phyloP scores from a whole-genome alignment of 441 rosid genomes.

The Pelargonium citronellum region DNA sequence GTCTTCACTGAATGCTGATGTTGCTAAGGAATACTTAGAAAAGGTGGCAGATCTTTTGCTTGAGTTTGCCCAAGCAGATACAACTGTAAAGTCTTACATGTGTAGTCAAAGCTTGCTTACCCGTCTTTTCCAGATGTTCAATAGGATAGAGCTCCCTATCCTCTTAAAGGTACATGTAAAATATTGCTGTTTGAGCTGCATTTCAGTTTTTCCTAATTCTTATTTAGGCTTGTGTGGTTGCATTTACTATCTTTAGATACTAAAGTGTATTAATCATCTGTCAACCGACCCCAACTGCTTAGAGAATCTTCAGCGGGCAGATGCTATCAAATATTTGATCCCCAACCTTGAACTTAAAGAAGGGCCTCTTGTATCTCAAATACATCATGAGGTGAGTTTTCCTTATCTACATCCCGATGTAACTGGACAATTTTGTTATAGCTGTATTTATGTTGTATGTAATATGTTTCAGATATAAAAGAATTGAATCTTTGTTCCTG shows the following conservation, averaged over 20 bases:
- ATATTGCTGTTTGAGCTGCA: slow-evolving; percentile 7
- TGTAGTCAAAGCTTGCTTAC: slow-evolving; percentile 87
- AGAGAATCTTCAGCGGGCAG: slow-evolving; percentile 96
- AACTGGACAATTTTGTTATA: background rate
- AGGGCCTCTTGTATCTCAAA: slow-evolving; percentile 66
- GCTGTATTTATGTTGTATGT: background rate
- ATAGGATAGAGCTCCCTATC: slow-evolving; percentile 76
- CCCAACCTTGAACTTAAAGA: slow-evolving; percentile 93
- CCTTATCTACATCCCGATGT: slow-evolving; percentile 13
- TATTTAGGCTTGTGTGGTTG: slow-evolving; percentile 6
- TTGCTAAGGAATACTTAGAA: slow-evolving; percentile 79
- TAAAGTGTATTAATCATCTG: slow-evolving; percentile 73
- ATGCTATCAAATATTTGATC: slow-evolving; percentile 87
- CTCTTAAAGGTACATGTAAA: slow-evolving; percentile 62
- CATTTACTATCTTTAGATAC: slow-evolving; percentile 46
- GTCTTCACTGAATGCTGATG: slow-evolving; percentile 67
- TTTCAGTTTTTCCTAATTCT: slow-evolving; percentile 6
- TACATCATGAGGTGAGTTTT: slow-evolving; percentile 70
- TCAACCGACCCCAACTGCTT: slow-evolving; percentile 94
- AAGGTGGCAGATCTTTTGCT: slow-evolving; percentile 89
- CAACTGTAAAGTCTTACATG: slow-evolving; percentile 83
- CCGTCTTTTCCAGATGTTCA: slow-evolving; percentile 94
- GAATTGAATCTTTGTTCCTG: background rate
- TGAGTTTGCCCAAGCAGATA: slow-evolving; percentile 94
- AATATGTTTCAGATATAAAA: background rate